Base-by-base conservation (phyloP, 1,139 yeast species). In the Yamadazyma triangularis region DNA sequence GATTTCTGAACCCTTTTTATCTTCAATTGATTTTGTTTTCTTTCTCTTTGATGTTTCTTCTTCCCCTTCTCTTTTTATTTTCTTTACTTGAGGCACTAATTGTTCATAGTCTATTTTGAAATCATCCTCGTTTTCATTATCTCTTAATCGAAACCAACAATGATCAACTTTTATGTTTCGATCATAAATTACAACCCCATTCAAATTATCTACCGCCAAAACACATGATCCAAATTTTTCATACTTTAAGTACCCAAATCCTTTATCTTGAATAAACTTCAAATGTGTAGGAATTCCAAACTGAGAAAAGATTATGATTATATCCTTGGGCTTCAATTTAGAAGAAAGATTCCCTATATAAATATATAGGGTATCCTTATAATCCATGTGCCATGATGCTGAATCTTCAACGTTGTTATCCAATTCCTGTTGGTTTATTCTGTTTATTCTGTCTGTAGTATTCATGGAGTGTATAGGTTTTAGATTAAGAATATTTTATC, bases 361-460 rank as follows among this genome's bases (percentile, higher is more conserved):
- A 29, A 66, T 51, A 37, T 64, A 65, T n/a, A 62, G 53, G 0
- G 93, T 75, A 42, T 87, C 91, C 20, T 66, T 64, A 50, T 80
- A 87, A 42, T 89, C 95, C 42, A 77, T 70, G 50, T 89, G 97
- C 97, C 97, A 89, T 8, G 96, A 86, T 1, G 83, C 84, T 5
- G 66, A 61, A 25, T 71, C 70, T 0, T 79, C 53, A 0, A 78
- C 71, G n/a, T 80, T 79, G 12, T 61, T 60, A 13, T 68, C 72
- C 15, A 89, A 63, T 50, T 89, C 97, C 37, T 66, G 68, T 34
- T 77, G 76, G 48, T 80, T 87, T 31, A 87, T 70, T 30, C 65
- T 64, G 45, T 78, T 72, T 21, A 82, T 77, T 39, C 73, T 70
- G 33, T 58, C 58, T 22, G 70, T 64, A 10, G 64, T 53, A 41